Evolutionary conservation across 768 basidiomycete genomes (phyloP).

Genomic region (Termitomyces sp.): DNA sequence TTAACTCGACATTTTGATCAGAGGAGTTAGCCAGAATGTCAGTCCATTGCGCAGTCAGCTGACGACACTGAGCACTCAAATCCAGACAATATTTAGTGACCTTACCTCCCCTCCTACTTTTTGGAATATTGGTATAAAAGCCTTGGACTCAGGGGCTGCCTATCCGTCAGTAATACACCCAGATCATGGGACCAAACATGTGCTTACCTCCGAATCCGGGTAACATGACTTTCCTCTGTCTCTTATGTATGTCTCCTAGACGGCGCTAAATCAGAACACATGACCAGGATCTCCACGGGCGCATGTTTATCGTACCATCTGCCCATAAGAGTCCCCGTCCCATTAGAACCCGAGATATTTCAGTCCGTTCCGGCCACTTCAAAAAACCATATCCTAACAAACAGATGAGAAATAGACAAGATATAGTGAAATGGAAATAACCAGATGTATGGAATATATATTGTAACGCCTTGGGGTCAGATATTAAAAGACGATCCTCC

Average conservation of each 20-base stretch:
- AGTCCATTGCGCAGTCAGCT: slow-evolving; percentile 48
- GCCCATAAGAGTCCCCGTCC: slow-evolving; percentile 52
- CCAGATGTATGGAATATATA: slow-evolving; percentile 50
- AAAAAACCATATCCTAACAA: slow-evolving; percentile 43
- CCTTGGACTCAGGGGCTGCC: slow-evolving; percentile 38
- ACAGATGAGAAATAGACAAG: no score
- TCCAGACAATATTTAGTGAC: slow-evolving; percentile 11
- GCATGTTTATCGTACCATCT: slow-evolving; percentile 32
- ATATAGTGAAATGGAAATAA: slow-evolving; percentile 5
- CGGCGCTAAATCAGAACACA: neutral
- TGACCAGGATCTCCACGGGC: neutral
- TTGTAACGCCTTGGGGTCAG: slow-evolving; percentile 55
- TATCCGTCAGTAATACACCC: neutral
- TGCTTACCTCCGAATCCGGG: slow-evolving; percentile 46
- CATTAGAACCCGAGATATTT: slow-evolving; percentile 43
- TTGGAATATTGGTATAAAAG: slow-evolving; percentile 45
- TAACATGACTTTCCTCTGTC: slow-evolving; percentile 49
- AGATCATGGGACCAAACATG: neutral
- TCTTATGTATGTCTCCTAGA: slow-evolving; percentile 40
- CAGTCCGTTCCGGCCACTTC: slow-evolving; percentile 45
- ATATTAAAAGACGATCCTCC: slow-evolving; percentile 48
- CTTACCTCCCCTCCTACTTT: slow-evolving; percentile 35
- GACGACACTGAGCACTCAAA: neutral
- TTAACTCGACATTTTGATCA: slow-evolving; percentile 34
- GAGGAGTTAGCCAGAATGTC: slow-evolving; percentile 39